These are phyloP conservation scores for Xerocomellus amylosporus DNA, from an alignment of 768 basidiomycete species.

Conservation along the genomic window DNA sequence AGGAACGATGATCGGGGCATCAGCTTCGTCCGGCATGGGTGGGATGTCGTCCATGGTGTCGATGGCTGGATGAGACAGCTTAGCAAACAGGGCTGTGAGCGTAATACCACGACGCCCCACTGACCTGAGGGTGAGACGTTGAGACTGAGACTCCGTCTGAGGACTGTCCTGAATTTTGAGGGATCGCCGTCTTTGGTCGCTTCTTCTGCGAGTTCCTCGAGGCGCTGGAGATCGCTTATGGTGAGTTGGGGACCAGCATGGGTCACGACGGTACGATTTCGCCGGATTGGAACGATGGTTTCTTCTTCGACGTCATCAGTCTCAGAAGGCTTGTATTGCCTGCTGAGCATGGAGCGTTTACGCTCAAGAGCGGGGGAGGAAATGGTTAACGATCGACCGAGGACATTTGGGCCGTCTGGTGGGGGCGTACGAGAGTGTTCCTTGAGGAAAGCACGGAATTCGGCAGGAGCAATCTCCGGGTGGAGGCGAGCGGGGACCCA, in stretches of 20 bases:
- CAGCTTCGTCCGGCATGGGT: constrained; percentile 74
- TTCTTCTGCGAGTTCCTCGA: constrained; percentile 92
- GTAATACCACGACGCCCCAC: constrained; percentile 30
- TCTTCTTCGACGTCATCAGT: constrained; percentile 75
- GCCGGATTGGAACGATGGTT: constrained; percentile 64
- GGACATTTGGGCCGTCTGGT: constrained; percentile 43
- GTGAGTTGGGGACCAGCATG: constrained; percentile 83
- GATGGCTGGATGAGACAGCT: constrained; percentile 44
- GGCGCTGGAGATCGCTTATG: constrained; percentile 88
- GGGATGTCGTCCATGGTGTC: constrained; percentile 66
- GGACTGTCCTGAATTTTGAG: constrained; percentile 68
- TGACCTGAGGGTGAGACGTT: constrained; percentile 83
- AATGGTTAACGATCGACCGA: constrained; percentile 45
- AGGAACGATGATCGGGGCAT: constrained; percentile 83
- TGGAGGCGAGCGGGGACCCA: constrained; percentile 98
- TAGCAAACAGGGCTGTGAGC: constrained; percentile 18
- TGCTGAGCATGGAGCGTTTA: constrained; percentile 90
- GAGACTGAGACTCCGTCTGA: constrained; percentile 84
- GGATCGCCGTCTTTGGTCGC: constrained; percentile 82
- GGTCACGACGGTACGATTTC: constrained; percentile 63
- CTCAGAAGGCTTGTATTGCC: constrained; percentile 83
- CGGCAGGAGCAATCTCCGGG: constrained; percentile 95
- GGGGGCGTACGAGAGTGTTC: constrained; percentile 75
- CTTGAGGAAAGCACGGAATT: constrained; percentile 93
- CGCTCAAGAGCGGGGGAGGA: constrained; percentile 58